These are phyloP conservation scores for Cicer bijugum DNA, from an alignment of 306 rosid species.

Conservation along the genomic window DNA sequence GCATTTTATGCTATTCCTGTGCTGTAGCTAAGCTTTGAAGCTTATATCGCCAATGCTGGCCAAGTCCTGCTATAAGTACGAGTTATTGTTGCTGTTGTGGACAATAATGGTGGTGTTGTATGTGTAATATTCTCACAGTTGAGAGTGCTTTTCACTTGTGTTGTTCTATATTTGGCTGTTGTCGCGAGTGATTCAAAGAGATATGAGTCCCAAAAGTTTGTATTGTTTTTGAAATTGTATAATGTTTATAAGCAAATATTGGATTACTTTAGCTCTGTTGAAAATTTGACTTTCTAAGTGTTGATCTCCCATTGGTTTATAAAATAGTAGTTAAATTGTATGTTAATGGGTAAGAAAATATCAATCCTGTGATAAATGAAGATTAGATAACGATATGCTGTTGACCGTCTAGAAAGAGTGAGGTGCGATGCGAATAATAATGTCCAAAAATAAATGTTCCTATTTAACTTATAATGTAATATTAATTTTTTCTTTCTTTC, in stretches of 20 bases:
- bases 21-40: constrained; percentile 41
- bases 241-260: constrained; percentile 22
- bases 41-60: constrained; percentile 38
- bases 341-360: neutral
- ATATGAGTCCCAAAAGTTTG: constrained; percentile 13
- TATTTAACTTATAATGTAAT: too few relatives aligned
- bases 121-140: constrained; percentile 41
- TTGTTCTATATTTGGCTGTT: constrained; percentile 24
- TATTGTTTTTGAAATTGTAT: constrained; percentile 8
- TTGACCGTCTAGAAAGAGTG: too few relatives aligned
- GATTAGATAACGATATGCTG: neutral
- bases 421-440: too few relatives aligned
- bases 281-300: neutral
- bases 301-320: neutral
- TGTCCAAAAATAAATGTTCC: too few relatives aligned
- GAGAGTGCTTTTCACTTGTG: constrained; percentile 40
- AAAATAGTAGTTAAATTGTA: neutral
- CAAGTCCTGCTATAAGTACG: constrained; percentile 33
- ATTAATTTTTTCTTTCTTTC: too few relatives aligned
- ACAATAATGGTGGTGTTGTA: constrained; percentile 22
- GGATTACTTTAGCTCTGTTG: neutral
- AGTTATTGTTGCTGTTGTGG: constrained; percentile 4
- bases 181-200: constrained; percentile 24
- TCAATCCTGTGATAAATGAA: neutral
- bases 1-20: constrained; percentile 32